These are phyloP conservation scores for Saururus chinensis DNA, from an alignment of 164 flowering plant genomes.

Conservation along the genomic window DNA sequence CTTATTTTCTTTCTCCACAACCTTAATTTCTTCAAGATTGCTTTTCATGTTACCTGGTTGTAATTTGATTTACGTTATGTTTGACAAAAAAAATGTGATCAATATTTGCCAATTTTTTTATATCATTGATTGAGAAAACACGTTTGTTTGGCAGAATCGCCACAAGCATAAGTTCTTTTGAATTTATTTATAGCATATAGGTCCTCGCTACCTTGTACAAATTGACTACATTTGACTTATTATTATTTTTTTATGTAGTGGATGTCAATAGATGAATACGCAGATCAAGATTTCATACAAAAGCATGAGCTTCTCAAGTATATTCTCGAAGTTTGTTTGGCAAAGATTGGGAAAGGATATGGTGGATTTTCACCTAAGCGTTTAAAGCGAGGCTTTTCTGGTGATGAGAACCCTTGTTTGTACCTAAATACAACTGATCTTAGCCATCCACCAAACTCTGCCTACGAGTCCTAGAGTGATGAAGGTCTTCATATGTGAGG, in stretches of 20 bases:
- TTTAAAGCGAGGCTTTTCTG: constrained; percentile 11
- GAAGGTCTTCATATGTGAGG: neutral
- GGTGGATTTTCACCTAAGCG: constrained; percentile 35
- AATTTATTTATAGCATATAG: too few species aligned
- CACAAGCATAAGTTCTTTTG: neutral
- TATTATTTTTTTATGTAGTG: constrained; percentile 40
- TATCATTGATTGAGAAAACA: too few species aligned
- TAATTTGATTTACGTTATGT: too few species aligned
- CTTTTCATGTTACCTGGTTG: too few species aligned
- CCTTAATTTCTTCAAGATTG: too few species aligned
- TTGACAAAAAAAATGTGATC: too few species aligned
- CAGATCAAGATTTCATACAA: constrained; percentile 36
- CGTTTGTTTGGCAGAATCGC: too few species aligned
- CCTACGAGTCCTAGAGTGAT: neutral
- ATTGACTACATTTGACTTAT: neutral
- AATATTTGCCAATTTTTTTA: too few species aligned
- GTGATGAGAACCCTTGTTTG: constrained; percentile 3
- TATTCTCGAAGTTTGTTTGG: constrained; percentile 33
- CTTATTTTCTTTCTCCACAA: too few species aligned
- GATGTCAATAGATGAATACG: constrained; percentile 69
- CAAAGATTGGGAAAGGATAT: constrained; percentile 29
- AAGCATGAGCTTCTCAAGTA: constrained; percentile 24
- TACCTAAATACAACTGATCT: constrained; percentile 27
- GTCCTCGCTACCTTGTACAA: neutral
- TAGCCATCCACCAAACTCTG: neutral